Conservation (phyloP, 352 stramenopile species). For the Pythium phragmitis region DNA sequence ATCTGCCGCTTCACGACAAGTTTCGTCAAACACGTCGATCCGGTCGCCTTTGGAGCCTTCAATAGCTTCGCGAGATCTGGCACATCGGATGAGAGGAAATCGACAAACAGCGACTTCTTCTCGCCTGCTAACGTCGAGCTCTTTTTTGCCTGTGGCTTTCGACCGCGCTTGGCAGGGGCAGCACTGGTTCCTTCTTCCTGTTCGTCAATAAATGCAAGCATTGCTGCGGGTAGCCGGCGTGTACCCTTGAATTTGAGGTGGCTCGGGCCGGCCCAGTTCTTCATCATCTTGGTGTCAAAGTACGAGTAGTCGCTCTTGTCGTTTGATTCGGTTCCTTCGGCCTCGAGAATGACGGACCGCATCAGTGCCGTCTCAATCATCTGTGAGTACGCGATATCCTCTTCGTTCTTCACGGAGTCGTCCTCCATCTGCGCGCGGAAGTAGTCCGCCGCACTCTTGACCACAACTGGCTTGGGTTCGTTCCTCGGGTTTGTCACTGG, state of each 20-base stretch:
- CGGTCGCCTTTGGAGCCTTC: constrained; percentile 38
- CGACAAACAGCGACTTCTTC: constrained; percentile 47
- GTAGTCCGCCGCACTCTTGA: constrained; percentile 52
- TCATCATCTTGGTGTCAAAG: constrained; percentile 80
- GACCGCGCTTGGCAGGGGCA: constrained; percentile 18
- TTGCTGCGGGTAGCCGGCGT: constrained; percentile 49
- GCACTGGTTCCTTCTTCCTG: constrained; percentile 26
- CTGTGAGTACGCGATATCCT: constrained; percentile 55
- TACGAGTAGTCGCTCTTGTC: constrained; percentile 75
- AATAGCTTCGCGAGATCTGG: constrained; percentile 47
- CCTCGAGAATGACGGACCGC: constrained; percentile 42
- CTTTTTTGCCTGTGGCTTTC: constrained; percentile 14
- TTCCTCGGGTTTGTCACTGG: constrained; percentile 16
- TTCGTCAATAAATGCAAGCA: constrained; percentile 28
- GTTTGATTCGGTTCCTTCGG: constrained; percentile 45
- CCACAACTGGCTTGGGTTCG: constrained; percentile 8
- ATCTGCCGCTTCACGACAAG: constrained; percentile 47
- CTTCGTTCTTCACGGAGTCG: constrained; percentile 45
- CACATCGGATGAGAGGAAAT: constrained; percentile 52
- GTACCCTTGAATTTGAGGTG: constrained; percentile 74
- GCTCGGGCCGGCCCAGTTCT: constrained; percentile 73
- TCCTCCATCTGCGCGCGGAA: constrained; percentile 52
- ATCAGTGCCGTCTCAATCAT: constrained; percentile 79
- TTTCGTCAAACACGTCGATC: constrained; percentile 47
- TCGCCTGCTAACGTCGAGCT: constrained; percentile 29